Evolutionary conservation across 371 early-diverging fungal species (phyloP), one percentile per base, ranked within the genome.

Genomic region (Batkoa obscura): DNA sequence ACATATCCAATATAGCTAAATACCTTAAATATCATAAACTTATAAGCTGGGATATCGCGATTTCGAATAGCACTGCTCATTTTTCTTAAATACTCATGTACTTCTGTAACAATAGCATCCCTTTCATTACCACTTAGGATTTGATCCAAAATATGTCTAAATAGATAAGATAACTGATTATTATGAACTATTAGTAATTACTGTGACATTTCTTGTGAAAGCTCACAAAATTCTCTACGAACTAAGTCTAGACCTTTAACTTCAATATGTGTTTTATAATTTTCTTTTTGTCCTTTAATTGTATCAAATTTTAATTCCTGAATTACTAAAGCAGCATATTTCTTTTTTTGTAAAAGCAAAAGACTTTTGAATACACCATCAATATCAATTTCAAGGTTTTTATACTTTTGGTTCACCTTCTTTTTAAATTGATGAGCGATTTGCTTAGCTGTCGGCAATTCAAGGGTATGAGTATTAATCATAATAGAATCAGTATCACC

Each of bases 401-500:
- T 80, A 74, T 99, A 99, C 31, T 82, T 76, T 45, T 84, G 80
- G 66, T 99, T 99, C 54, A 98, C 95, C 32, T 73, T 71, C 54
- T 80, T 73, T 60, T 86, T 86, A 55, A 99, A 71, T 31, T 77
- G 68, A 4, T 77, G 68, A 10, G 92, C 95, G 42, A 94, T 76
- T 41, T 90, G 79, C 45, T 80, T 75, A 47, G 88, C 94, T 46
- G 86, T 73, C 1, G 66, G 65, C 0, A 89, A 61, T n/a, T 86
- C 78, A 9, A 63, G 69, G n/a, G 83, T 79, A 58, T 84, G 81
- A 3, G 97, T 97, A 65, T 98, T 74, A 50, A 99, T 93, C 99
- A 99, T 99, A 59, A 99, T 94, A 2, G 99, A 98, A 71, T 99
- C 99, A 0, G 99, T 99, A 68, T 99, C 99, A 62, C 99, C 99